Base-by-base conservation (phyloP, 208 protist genomes). In the Acanthamoeba healyi region DNA sequence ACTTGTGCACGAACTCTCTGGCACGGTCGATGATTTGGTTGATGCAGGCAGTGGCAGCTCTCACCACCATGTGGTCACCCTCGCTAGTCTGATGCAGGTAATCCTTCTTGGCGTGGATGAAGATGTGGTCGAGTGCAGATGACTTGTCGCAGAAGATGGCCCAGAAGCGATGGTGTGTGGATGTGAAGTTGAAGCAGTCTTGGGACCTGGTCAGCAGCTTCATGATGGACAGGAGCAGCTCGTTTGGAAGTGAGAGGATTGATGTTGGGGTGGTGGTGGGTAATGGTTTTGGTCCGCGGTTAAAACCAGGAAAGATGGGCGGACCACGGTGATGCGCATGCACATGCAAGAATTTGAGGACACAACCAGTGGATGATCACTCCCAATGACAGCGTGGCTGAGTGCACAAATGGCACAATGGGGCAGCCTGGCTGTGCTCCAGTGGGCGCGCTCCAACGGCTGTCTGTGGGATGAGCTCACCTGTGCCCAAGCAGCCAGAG, bases 161-260 rank as follows among this genome's bases (percentile, higher is more conserved):
- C 34, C 34, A 79, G 40, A 79, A 79, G 70, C 17, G 34, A 49
- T 19, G 34, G 36, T 49, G 34, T 26, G 70, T 79, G 70, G 40
- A 40, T 14, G 70, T 14, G n/a, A 79, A 79, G 70, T 79, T 79
- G 40, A 49, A 79, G 40, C 12, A 79, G 70, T 79, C 70, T 49
- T 79, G 70, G 17, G 70, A 26, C 40, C 7, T 79, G 40, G 70
- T 49, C 38, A 79, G 70, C 34, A 38, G 7, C 34, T 40, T 46
- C 40, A 79, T 79, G 70, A 79, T 79, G 70, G 6, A 26, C 40
- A 79, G n/a, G 40, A 79, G 70, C 70, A 79, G 6, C 70, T 79
- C 70, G 24, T 79, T 40, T 24, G 70, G 70, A 4, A 79, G 36
- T 15, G 70, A 49, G 70, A 79, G 24, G 40, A 79, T 40, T 49